Percentiles rank a stretch among this genome's conserved stretches.
Evolutionary conservation across 805 yeast species (phyloP).

Genomic region (Saturnispora dispora): DNA sequence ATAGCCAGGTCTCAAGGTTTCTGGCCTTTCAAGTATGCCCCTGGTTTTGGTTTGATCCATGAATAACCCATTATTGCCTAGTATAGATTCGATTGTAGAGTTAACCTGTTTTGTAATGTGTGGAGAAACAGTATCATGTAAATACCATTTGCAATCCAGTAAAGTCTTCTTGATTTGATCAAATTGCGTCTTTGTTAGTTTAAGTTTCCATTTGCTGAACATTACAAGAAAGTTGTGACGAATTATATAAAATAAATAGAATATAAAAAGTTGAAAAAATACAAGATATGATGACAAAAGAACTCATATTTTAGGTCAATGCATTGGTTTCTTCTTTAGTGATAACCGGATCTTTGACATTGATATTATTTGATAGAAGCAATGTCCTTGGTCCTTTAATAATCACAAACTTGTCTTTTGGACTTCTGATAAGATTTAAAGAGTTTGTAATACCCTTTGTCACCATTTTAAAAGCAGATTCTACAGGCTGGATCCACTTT

Average conservation of each 20-base stretch:
- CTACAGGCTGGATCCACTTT: neutral
- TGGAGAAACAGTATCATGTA: conserved; percentile 24
- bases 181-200: conserved; percentile 3
- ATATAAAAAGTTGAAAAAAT: neutral
- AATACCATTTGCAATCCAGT: conserved; percentile 17
- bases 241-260: neutral
- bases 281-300: neutral
- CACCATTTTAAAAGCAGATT: neutral
- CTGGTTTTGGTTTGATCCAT: conserved; percentile 11
- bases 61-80: conserved; percentile 8
- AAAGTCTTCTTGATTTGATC: conserved; percentile 12
- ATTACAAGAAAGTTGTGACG: neutral
- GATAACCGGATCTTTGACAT: conserved; percentile 18
- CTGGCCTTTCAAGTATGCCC: neutral
- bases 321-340: conserved; percentile 18
- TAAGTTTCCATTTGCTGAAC: neutral
- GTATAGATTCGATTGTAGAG: conserved; percentile 22
- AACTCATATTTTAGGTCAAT: neutral
- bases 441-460: neutral
- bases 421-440: neutral
- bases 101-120: conserved; percentile 21
- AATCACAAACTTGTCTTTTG: conserved; percentile 20
- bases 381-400: conserved; percentile 27
- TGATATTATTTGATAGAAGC: conserved; percentile 23
- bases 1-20: conserved; percentile 34